These are phyloP conservation scores for Gossypium arboreum DNA, from an alignment of 345 rosid genomes.

Conservation along the genomic window DNA sequence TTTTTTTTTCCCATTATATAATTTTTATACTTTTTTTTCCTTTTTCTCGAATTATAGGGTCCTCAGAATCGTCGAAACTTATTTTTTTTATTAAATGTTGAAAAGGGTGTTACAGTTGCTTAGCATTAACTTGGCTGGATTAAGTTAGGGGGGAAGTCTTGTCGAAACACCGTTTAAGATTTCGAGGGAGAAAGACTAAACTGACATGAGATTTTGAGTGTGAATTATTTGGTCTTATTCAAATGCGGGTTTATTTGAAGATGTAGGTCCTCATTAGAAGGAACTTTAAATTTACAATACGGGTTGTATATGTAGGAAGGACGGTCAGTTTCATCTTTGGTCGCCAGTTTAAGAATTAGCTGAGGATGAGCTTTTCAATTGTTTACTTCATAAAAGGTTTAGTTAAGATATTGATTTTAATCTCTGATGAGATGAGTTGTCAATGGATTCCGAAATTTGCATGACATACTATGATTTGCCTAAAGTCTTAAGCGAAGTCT, in stretches of 20 bases:
- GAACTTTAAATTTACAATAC: background rate
- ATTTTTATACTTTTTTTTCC: background rate
- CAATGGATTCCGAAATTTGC: background rate
- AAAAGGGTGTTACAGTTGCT: background rate
- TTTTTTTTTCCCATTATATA: background rate
- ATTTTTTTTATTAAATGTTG: background rate
- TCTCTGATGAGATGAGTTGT: background rate
- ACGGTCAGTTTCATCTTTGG: background rate
- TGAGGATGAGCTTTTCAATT: constrained; percentile 1
- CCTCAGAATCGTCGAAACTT: background rate
- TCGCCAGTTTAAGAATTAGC: background rate
- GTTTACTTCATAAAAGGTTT: background rate
- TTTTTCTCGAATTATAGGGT: background rate
- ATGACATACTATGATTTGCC: background rate
- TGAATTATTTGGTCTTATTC: background rate
- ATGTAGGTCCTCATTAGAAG: background rate
- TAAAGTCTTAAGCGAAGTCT: background rate
- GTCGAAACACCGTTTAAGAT: background rate
- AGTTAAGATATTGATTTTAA: background rate
- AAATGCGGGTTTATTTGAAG: background rate
- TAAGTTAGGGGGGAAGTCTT: background rate
- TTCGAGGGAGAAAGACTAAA: background rate
- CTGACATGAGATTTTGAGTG: background rate
- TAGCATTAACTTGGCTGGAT: background rate
- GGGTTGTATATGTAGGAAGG: background rate